These are phyloP conservation scores for Coemansia sp. DNA, from an alignment of 192 early-diverging fungal species.

Conservation along the genomic window DNA sequence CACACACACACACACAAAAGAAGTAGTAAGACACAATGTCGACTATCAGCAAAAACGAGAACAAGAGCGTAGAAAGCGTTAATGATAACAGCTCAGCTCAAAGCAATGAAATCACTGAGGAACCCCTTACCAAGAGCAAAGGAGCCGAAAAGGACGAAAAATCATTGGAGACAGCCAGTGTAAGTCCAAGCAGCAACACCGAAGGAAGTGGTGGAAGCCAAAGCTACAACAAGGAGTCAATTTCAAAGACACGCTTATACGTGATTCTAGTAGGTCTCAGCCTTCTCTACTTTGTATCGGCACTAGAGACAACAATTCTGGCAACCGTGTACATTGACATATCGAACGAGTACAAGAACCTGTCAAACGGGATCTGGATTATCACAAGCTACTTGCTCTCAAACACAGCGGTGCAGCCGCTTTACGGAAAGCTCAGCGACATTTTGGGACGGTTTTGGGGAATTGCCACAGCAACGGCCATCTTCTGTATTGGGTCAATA, in stretches of 20 bases:
- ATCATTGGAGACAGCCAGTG: constrained; percentile 3
- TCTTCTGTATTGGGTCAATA: constrained; percentile 62
- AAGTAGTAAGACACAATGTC: neutral
- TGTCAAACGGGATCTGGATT: constrained; percentile 76
- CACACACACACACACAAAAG: neutral
- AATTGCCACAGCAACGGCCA: constrained; percentile 48
- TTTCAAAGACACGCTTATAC: constrained; percentile 11
- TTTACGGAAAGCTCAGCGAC: constrained; percentile 81
- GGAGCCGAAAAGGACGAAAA: constrained; percentile 3
- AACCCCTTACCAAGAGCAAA: neutral
- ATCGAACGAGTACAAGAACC: constrained; percentile 57
- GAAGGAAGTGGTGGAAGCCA: constrained; percentile 10
- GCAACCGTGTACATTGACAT: constrained; percentile 72
- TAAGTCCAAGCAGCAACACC: constrained; percentile 12
- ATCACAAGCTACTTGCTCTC: constrained; percentile 70
- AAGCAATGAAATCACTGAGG: neutral
- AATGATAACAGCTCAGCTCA: neutral
- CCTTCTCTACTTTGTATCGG: constrained; percentile 62
- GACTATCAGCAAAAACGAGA: neutral
- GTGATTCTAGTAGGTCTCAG: constrained; percentile 26
- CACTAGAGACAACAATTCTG: constrained; percentile 74
- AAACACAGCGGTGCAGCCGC: constrained; percentile 72
- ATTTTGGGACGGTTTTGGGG: constrained; percentile 72
- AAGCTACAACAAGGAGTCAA: constrained; percentile 28
- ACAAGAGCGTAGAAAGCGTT: neutral